These are phyloP conservation scores for Vitis hybrid DNA, from an alignment of 177 flowering plant genomes.

Conservation along the genomic window DNA sequence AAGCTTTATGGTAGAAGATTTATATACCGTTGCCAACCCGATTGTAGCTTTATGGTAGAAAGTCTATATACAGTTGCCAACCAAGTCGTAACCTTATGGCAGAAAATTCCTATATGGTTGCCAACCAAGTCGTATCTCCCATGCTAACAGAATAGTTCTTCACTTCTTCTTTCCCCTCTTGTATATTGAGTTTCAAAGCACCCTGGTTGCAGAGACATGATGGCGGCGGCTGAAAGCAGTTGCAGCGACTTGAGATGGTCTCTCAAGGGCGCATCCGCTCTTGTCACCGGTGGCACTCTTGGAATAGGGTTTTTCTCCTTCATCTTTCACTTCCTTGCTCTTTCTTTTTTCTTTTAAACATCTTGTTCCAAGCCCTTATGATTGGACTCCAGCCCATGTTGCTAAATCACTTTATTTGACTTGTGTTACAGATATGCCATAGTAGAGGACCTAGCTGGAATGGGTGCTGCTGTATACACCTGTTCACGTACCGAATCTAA, in stretches of 20 bases:
- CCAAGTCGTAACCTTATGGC: too few relatives aligned
- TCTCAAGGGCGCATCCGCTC: constrained; percentile 45
- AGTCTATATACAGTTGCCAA: too few relatives aligned
- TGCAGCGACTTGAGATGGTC: constrained; percentile 34
- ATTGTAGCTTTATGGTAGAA: too few relatives aligned
- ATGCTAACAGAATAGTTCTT: too few relatives aligned
- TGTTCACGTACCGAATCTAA: constrained; percentile 12
- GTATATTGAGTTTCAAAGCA: too few relatives aligned
- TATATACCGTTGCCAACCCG: too few relatives aligned
- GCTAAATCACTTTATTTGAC: not conserved
- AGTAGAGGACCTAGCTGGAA: constrained; percentile 16
- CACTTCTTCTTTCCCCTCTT: too few relatives aligned
- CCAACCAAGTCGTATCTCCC: too few relatives aligned
- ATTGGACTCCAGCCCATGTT: not conserved
- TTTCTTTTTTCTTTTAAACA: not conserved
- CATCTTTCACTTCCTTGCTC: not conserved
- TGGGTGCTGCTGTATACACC: constrained; percentile 17
- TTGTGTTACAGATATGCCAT: not conserved
- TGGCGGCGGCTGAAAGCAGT: constrained; percentile 14
- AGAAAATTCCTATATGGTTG: too few relatives aligned
- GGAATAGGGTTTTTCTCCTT: constrained; percentile 44
- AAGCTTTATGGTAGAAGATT: too few relatives aligned
- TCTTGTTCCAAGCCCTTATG: not conserved
- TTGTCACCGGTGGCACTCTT: constrained; percentile 62
- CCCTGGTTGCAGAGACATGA: not conserved